A percentile compares a stretch with the other conserved stretches of the same genome.
Conservation (phyloP, 768 basidiomycete genomes). For the Gyrodon lividus region DNA sequence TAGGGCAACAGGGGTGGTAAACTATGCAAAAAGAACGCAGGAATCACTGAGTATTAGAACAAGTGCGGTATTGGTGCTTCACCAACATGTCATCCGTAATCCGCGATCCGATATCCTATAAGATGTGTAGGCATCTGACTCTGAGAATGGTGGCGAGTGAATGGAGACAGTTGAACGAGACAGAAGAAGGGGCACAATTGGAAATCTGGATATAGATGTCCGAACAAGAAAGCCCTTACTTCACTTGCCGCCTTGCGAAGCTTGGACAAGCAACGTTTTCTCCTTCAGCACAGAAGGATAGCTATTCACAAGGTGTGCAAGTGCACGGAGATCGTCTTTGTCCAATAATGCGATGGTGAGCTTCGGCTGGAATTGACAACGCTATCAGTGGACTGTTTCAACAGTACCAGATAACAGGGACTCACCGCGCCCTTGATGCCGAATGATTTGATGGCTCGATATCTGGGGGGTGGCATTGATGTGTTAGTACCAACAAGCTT, state of each 20-base stretch:
- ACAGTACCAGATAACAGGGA: conserved; percentile 9
- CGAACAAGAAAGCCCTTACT: not conserved
- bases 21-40: conserved; percentile 7
- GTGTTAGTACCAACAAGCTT: conserved; percentile 17
- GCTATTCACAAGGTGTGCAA: conserved; percentile 86
- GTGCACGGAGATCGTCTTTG: conserved; percentile 77
- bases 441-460: conserved; percentile 64
- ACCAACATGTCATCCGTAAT: conserved; percentile 3
- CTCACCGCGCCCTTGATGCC: conserved; percentile 79
- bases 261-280: conserved; percentile 48
- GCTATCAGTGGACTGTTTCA: conserved; percentile 3
- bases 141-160: not conserved
- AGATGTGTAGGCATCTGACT: not conserved
- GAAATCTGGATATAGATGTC: not conserved
- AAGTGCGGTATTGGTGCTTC: conserved; percentile 3
- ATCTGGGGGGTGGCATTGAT: conserved; percentile 37
- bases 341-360: conserved; percentile 82
- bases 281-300: conserved; percentile 82
- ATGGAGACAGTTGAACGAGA: not conserved
- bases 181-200: not conserved
- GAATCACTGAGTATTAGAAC: conserved; percentile 2
- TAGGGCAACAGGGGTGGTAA: not conserved
- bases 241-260: conserved; percentile 27
- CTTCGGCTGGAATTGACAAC: conserved; percentile 55
- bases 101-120: not conserved